phyloP scores from a whole-genome alignment of 768 basidiomycete genomes.

The Rhizopogon roseolus region DNA sequence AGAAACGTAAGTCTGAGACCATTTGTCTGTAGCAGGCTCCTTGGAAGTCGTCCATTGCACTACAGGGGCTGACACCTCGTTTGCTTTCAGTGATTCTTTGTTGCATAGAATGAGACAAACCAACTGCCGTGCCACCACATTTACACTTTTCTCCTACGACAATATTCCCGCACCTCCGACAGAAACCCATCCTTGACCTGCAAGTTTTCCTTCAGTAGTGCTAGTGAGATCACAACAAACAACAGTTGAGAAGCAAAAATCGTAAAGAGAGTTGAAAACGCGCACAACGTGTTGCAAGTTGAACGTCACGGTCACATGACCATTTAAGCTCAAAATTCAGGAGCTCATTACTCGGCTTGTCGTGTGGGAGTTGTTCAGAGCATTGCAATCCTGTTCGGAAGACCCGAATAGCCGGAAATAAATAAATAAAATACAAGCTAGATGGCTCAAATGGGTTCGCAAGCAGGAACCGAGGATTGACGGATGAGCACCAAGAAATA shows the following conservation, averaged over 20 bases:
- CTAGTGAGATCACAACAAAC: neutral
- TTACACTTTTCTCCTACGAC: conserved; percentile 66
- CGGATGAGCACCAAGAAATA: too few species aligned
- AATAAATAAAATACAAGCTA: too few species aligned
- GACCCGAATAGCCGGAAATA: too few species aligned
- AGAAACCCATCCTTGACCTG: conserved; percentile 63
- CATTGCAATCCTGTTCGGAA: too few species aligned
- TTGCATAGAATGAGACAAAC: conserved; percentile 38
- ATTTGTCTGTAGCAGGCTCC: conserved; percentile 53
- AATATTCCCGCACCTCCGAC: conserved; percentile 82
- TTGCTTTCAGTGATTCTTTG: conserved; percentile 9
- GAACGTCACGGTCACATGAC: conserved; percentile 10
- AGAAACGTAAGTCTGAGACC: conserved; percentile 76
- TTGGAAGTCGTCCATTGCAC: conserved; percentile 53
- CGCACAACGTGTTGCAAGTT: neutral
- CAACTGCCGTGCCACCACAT: conserved; percentile 77
- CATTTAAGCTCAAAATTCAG: neutral
- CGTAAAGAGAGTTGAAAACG: conserved; percentile 1
- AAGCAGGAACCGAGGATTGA: too few species aligned
- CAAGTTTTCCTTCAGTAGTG: neutral
- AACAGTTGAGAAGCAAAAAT: neutral
- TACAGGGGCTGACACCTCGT: conserved; percentile 50
- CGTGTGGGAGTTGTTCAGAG: too few species aligned
- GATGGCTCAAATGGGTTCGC: too few species aligned
- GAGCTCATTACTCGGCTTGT: too few species aligned